These are phyloP conservation scores for Anacardium occidentale DNA, from an alignment of 345 rosid species.

Conservation along the genomic window DNA sequence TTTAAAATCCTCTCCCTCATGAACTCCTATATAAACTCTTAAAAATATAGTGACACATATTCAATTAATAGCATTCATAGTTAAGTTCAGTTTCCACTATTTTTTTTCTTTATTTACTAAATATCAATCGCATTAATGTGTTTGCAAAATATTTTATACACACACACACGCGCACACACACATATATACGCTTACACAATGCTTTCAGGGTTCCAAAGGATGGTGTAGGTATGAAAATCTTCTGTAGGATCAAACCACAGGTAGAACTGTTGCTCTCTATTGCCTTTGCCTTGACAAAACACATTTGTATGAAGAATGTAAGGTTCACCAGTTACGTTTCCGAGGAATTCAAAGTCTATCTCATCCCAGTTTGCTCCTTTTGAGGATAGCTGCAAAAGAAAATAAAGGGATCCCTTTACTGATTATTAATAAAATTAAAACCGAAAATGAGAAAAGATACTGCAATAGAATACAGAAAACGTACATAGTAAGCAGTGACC, in stretches of 20 bases:
- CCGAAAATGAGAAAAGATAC: neutral
- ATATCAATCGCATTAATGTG: no score
- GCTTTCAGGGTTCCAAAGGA: constrained; percentile 56
- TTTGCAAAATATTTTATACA: neutral
- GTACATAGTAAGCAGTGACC: constrained; percentile 41
- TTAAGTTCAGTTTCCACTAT: no score
- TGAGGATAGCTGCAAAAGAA: constrained; percentile 47
- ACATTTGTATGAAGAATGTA: constrained; percentile 67
- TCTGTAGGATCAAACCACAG: constrained; percentile 77
- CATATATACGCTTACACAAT: constrained; percentile 45
- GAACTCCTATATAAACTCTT: no score
- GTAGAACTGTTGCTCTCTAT: constrained; percentile 70
- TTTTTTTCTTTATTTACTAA: no score
- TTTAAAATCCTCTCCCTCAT: no score
- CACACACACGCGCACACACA: no score
- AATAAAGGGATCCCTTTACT: neutral
- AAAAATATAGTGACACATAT: no score
- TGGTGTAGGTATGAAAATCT: constrained; percentile 68
- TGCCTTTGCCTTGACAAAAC: constrained; percentile 62
- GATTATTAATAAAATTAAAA: neutral
- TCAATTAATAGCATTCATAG: neutral
- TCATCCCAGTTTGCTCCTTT: constrained; percentile 61
- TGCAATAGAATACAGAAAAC: neutral
- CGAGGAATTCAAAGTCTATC: constrained; percentile 75
- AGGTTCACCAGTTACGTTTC: constrained; percentile 66